phyloP scores from a whole-genome alignment of 768 basidiomycete genomes.

The Trametes meyenii region DNA sequence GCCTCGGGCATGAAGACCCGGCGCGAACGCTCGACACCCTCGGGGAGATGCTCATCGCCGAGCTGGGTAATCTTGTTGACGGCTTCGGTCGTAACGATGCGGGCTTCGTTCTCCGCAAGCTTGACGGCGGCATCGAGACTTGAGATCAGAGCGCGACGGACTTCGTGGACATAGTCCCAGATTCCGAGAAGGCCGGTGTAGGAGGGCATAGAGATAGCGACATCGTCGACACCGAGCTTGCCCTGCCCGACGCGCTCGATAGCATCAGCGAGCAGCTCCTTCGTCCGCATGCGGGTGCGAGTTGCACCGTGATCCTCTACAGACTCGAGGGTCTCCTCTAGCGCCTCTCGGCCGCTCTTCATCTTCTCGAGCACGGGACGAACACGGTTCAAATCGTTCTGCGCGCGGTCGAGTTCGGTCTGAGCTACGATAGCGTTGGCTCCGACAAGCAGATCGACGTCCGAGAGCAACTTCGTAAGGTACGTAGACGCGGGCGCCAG shows the following conservation, averaged over 20 bases:
- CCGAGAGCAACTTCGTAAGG: conserved; percentile 84
- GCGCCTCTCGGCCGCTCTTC: conserved; percentile 65
- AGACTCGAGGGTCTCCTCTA: conserved; percentile 78
- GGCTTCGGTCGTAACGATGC: conserved; percentile 61
- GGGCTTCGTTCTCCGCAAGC: conserved; percentile 82
- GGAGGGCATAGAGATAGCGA: conserved; percentile 58
- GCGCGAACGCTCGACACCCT: conserved; percentile 76
- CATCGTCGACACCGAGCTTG: conserved; percentile 58
- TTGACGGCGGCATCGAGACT: conserved; percentile 82
- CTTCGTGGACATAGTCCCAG: conserved; percentile 86
- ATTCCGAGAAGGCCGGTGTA: conserved; percentile 84
- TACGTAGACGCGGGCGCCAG: conserved; percentile 93
- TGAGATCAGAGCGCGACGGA: conserved; percentile 72
- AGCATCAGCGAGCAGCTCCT: conserved; percentile 61
- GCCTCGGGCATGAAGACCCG: conserved; percentile 96
- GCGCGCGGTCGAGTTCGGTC: conserved; percentile 71
- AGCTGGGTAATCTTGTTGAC: conserved; percentile 69
- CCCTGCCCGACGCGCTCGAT: conserved; percentile 80
- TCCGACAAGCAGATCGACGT: conserved; percentile 84
- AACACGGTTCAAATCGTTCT: conserved; percentile 62
- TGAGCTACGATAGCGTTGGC: conserved; percentile 89
- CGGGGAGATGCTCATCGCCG: conserved; percentile 77
- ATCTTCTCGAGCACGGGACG: conserved; percentile 90
- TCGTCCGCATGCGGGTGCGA: conserved; percentile 56
- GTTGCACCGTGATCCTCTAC: conserved; percentile 77